Evolutionary conservation across 805 yeast genomes (phyloP).

Genomic region (Cyberlindnera suaveolens): DNA sequence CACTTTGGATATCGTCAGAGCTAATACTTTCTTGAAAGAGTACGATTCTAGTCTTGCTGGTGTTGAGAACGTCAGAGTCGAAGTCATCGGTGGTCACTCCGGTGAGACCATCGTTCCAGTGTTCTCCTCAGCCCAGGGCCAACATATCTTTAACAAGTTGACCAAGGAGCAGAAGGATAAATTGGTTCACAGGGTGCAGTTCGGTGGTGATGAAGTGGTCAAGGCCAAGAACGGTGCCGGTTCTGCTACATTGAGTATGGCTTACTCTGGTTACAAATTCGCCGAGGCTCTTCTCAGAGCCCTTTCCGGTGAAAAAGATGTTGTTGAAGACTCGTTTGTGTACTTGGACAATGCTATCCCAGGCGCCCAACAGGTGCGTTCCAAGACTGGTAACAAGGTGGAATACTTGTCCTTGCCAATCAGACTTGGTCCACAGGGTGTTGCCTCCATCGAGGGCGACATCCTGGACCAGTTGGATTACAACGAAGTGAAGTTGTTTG

Average conservation of each 20-base stretch:
- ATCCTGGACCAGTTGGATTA: conserved; percentile 42
- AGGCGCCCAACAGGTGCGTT: conserved; percentile 19
- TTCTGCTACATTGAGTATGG: conserved; percentile 94
- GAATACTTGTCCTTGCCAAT: conserved; percentile 62
- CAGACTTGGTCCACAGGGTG: conserved; percentile 46
- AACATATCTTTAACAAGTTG: conserved; percentile 12
- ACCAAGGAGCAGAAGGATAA: conserved; percentile 23
- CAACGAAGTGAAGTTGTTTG: conserved; percentile 50
- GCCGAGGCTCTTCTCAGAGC: conserved; percentile 42
- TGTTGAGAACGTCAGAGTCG: conserved; percentile 38
- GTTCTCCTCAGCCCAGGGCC: conserved; percentile 22
- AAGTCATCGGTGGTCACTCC: conserved; percentile 82
- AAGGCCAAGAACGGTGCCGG: conserved; percentile 93
- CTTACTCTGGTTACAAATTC: conserved; percentile 83
- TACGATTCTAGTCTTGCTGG: conserved; percentile 30
- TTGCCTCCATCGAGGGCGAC: conserved; percentile 46
- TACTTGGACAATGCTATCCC: conserved; percentile 35
- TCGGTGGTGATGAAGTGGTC: conserved; percentile 96
- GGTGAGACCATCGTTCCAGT: conserved; percentile 93
- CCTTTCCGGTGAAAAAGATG: conserved; percentile 27
- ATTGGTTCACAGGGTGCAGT: conserved; percentile 85
- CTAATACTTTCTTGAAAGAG: conserved; percentile 57
- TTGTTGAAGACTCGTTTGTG: conserved; percentile 44
- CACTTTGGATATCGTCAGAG: conserved; percentile 80
- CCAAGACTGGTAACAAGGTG: conserved; percentile 19